A percentile compares a stretch with the other conserved stretches of the same genome.
Conservation (phyloP, 805 yeast species). For the Pichia phayaonensis region DNA sequence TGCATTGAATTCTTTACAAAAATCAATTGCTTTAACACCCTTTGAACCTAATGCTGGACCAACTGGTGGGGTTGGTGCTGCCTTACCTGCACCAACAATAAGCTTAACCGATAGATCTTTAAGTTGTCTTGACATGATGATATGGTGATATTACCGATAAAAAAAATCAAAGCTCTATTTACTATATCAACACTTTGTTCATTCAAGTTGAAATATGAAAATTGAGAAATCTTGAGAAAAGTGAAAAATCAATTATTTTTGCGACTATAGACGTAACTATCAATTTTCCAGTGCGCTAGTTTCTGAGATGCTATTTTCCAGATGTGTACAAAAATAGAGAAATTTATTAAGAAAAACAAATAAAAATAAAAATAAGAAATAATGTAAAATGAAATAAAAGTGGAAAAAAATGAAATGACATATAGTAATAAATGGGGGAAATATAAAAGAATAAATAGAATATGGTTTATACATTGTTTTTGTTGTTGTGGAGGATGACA, state of each 20-base stretch:
- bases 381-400: no score
- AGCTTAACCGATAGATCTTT: conserved; percentile 74
- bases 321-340: no score
- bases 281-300: no score
- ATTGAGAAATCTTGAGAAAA: background rate
- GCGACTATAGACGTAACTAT: no score
- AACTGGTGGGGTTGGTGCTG: conserved; percentile 98
- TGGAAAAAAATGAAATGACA: background rate
- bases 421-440: no score
- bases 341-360: no score
- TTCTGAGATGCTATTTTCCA: no score
- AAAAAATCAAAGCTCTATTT: no score
- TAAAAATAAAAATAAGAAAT: no score
- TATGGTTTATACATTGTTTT: background rate
- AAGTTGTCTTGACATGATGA: conserved; percentile 19
- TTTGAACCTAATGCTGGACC: conserved; percentile 98
- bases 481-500: background rate
- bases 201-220: background rate
- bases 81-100: conserved; percentile 94
- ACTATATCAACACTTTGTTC: background rate
- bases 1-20: conserved; percentile 97
- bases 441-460: no score
- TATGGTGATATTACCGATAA: background rate
- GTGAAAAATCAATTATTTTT: background rate
- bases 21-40: conserved; percentile 97